A percentile compares a stretch with the other conserved stretches of the same genome.
phyloP scores from a whole-genome alignment of 1,139 yeast genomes.

The Diutina catenulata region DNA sequence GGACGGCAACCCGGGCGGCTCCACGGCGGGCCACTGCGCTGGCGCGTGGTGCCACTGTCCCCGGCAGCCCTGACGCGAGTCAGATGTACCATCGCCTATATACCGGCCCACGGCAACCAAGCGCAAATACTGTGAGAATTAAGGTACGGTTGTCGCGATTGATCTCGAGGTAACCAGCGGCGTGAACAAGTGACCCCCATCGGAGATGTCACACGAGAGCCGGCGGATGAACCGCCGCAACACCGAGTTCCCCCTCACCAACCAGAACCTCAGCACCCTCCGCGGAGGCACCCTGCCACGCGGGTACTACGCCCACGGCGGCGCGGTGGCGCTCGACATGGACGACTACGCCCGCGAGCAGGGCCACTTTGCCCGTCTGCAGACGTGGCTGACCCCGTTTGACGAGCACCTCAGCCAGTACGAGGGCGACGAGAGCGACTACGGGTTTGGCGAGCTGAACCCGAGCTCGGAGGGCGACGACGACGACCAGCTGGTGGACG shows the following conservation, averaged over 20 bases:
- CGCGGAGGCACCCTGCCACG: background rate
- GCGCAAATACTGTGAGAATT: too few relatives aligned
- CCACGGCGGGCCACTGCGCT: too few relatives aligned
- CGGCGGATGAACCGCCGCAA: background rate
- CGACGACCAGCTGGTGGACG: conserved; percentile 66
- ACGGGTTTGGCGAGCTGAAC: conserved; percentile 40
- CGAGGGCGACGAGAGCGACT: conserved; percentile 1
- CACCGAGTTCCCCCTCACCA: conserved; percentile 2
- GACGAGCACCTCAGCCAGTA: background rate
- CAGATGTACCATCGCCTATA: too few relatives aligned
- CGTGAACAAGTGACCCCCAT: too few relatives aligned
- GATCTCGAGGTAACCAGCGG: too few relatives aligned
- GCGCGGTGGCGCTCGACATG: conserved; percentile 5
- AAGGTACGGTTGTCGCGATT: too few relatives aligned
- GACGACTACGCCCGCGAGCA: background rate
- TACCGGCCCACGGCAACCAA: too few relatives aligned
- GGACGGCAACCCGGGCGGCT: too few relatives aligned
- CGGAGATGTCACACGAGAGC: conserved; percentile 2
- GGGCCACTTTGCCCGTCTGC: conserved; percentile 13
- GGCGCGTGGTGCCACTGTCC: too few relatives aligned
- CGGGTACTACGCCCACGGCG: background rate
- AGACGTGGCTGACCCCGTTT: background rate
- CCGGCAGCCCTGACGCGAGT: too few relatives aligned
- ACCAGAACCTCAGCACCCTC: background rate
- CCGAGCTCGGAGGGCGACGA: conserved; percentile 66